Evolutionary conservation across 441 rosid species (phyloP).

Genomic region (Francoa sonchifolia): DNA sequence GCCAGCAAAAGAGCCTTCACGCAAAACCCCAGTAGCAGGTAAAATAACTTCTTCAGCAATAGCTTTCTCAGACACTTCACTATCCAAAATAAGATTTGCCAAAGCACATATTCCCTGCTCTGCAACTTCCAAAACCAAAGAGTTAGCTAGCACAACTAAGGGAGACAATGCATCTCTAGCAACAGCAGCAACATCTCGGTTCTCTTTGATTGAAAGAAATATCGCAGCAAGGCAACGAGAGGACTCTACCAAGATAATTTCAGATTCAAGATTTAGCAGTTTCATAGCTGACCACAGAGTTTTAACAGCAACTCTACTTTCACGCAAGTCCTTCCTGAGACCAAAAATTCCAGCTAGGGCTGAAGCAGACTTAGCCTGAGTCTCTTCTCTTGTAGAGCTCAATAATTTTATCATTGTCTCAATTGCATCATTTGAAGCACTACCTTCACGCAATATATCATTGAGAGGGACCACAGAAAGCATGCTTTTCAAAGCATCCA

Average conservation of each 20-base stretch:
- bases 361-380: slow-evolving; percentile 92
- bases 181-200: slow-evolving; percentile 83
- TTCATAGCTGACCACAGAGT: slow-evolving; percentile 66
- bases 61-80: slow-evolving; percentile 71
- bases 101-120: slow-evolving; percentile 95
- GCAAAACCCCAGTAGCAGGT: slow-evolving; percentile 84
- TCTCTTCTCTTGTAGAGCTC: slow-evolving; percentile 81
- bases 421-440: slow-evolving; percentile 97
- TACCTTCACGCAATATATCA: slow-evolving; percentile 85
- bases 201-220: slow-evolving; percentile 86
- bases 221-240: slow-evolving; percentile 78
- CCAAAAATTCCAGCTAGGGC: slow-evolving; percentile 89
- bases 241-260: slow-evolving; percentile 66
- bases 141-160: slow-evolving; percentile 59
- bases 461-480: slow-evolving; percentile 72
- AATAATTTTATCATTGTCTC: slow-evolving; percentile 85
- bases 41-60: slow-evolving; percentile 69
- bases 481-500: slow-evolving; percentile 94
- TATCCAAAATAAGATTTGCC: slow-evolving; percentile 91
- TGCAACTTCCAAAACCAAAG: slow-evolving; percentile 72
- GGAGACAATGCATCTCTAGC: slow-evolving; percentile 75
- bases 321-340: slow-evolving; percentile 82
- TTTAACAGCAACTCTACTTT: slow-evolving; percentile 73
- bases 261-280: slow-evolving; percentile 69
- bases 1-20: slow-evolving; percentile 86